Conservation (phyloP, 495 filamentous ascomycete species). For the Tuber borchii region DNA sequence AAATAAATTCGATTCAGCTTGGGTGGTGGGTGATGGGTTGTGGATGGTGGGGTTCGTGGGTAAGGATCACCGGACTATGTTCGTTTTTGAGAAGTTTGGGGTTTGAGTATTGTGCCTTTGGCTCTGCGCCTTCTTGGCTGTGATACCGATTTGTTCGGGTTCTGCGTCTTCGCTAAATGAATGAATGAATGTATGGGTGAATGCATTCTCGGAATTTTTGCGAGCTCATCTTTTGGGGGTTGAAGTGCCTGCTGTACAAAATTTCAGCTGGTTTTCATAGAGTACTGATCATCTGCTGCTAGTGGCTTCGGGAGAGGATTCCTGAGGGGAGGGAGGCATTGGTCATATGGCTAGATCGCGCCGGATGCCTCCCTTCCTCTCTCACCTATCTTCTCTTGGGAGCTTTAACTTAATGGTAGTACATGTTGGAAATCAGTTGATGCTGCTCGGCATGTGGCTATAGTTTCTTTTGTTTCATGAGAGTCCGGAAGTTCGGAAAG, state of each 20-base stretch:
- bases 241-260: not conserved
- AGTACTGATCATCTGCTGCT: not conserved
- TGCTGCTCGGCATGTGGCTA: too few species aligned
- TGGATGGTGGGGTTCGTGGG: not conserved
- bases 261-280: not conserved
- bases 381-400: not conserved
- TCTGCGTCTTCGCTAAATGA: not conserved
- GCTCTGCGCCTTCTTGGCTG: not conserved
- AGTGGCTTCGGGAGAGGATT: not conserved
- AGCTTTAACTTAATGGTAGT: not conserved
- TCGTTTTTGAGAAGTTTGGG: not conserved
- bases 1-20: not conserved
- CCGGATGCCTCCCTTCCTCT: not conserved
- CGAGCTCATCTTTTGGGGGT: not conserved
- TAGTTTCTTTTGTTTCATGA: too few species aligned
- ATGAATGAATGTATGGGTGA: not conserved
- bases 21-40: not conserved
- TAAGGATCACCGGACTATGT: not conserved
- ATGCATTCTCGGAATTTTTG: not conserved
- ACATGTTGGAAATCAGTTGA: too few species aligned
- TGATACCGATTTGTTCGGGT: not conserved
- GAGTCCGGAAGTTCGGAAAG: too few species aligned
- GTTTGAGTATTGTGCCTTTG: not conserved
- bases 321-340: too few species aligned
- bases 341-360: not conserved